Base-by-base conservation (phyloP, 2,329 filamentous ascomycete species). In the Orbilia brochopaga region DNA sequence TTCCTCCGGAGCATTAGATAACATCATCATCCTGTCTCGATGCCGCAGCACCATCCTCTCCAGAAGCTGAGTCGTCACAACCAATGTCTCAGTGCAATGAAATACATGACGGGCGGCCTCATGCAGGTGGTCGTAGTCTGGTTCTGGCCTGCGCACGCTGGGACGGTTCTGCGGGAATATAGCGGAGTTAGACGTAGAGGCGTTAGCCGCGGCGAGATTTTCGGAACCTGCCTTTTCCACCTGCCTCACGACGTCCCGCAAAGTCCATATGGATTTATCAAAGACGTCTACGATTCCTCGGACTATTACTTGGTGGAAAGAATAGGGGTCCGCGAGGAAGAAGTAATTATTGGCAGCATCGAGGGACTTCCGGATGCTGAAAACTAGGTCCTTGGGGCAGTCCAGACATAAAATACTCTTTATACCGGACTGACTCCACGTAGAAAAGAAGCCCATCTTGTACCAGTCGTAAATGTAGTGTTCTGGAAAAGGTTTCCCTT, bases 211-310 rank as follows among this genome's bases (percentile, higher is more conserved):
- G 27, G 50, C 13, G 21, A 35, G 59, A 30, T 58, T n/a, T 19
- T 37, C 30, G 10, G 27, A 23, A 70, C 66, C 66, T 70, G 66
- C 66, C 66, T 70, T 70, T 70, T 70, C 66, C 19, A 70, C 54
- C 11, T 53, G 17, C 32, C 66, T 54, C 4, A 70, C 59, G 13
- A 70, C 66, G 44, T 70, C 59, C 37, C 66, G 59, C 19, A 70
- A 23, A 40, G 32, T 64, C 66, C 66, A 70, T 2, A 70, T 64
- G 1, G 66, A 70, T 48, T 60, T 52, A 37, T 70, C 66, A 24
- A 50, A 70, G 13, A 70, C 7, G n/a, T 70, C 40, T n/a, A 70
- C 66, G 5, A 64, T 46, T 0, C 54, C 59, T 55, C 54, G 17
- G 7, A 70, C 21, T 8, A 62, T 44, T 10, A 70, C 59, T 52